Conservation (phyloP, 441 rosid species). For the Corymbia calophylla region DNA sequence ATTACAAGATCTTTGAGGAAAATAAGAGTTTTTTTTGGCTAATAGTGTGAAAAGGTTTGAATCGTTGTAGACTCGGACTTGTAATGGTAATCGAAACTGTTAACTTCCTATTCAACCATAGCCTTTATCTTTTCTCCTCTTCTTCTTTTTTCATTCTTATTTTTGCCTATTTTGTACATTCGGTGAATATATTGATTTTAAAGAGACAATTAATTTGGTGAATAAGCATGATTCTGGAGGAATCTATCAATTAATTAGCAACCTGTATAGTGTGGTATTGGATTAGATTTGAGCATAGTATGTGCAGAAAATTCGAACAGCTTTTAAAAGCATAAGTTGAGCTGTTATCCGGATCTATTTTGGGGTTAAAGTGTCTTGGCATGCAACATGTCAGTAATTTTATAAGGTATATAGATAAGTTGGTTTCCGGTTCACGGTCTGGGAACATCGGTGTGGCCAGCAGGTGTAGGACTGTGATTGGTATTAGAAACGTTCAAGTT, state of each 20-base stretch:
- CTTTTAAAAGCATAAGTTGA: no score
- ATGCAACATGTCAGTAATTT: no score
- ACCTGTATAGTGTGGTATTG: not conserved
- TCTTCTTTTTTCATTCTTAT: not conserved
- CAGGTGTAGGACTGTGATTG: no score
- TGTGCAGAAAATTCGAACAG: no score
- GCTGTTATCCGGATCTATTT: no score
- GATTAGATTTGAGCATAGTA: no score
- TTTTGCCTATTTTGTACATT: not conserved
- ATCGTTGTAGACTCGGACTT: not conserved
- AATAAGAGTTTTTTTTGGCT: not conserved
- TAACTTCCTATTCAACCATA: not conserved
- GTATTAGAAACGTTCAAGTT: no score
- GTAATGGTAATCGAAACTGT: not conserved
- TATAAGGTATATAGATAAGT: no score
- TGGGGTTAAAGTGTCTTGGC: no score
- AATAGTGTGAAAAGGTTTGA: not conserved
- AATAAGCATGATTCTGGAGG: not conserved
- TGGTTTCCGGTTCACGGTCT: no score
- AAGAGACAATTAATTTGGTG: not conserved
- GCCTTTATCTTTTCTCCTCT: not conserved
- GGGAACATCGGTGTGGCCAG: no score
- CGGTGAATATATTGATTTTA: not conserved
- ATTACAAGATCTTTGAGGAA: not conserved
- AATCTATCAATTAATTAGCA: not conserved